phyloP scores from a whole-genome alignment of 2,329 filamentous ascomycete species.

The Ophiostoma ulmi region DNA sequence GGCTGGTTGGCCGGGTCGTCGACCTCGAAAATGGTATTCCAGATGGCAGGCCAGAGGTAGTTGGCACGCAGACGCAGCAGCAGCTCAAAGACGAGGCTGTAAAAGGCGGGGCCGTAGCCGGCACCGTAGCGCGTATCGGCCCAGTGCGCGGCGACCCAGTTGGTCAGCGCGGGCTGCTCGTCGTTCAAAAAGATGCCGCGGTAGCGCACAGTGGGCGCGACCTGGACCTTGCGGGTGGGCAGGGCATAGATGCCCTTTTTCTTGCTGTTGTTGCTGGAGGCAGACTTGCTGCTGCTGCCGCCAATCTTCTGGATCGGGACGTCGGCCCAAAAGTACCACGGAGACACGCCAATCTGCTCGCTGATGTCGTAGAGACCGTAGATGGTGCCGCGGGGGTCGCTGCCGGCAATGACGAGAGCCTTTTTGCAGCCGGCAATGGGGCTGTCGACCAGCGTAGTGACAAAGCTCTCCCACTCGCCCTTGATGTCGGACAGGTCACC shows the following conservation, averaged over 20 bases:
- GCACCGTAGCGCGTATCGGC: conserved; percentile 42
- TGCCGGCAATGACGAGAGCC: conserved; percentile 63
- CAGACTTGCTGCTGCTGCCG: conserved; percentile 25
- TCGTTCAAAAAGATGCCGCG: conserved; percentile 68
- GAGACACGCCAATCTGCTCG: conserved; percentile 68
- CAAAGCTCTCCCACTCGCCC: conserved; percentile 66
- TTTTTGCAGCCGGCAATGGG: conserved; percentile 52
- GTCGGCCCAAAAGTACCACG: conserved; percentile 66
- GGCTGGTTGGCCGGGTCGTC: conserved; percentile 65
- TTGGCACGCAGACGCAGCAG: conserved; percentile 65
- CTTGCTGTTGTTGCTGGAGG: conserved; percentile 30
- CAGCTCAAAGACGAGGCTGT: conserved; percentile 64
- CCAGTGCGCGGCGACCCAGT: conserved; percentile 52
- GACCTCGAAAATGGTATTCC: conserved; percentile 66
- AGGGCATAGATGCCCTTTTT: conserved; percentile 52
- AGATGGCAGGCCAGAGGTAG: conserved; percentile 64
- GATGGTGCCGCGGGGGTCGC: conserved; percentile 60
- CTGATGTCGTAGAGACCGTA: conserved; percentile 67
- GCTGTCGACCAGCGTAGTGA: conserved; percentile 52
- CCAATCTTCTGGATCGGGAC: conserved; percentile 41
- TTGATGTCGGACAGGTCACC: conserved; percentile 49
- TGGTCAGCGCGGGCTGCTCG: conserved; percentile 61
- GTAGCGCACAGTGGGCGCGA: conserved; percentile 60
- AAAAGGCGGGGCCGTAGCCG: conserved; percentile 58
- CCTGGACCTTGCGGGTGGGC: conserved; percentile 50